Evolutionary conservation across 2,329 filamentous ascomycete genomes (phyloP).

Genomic region (Sporothrix humicola): DNA sequence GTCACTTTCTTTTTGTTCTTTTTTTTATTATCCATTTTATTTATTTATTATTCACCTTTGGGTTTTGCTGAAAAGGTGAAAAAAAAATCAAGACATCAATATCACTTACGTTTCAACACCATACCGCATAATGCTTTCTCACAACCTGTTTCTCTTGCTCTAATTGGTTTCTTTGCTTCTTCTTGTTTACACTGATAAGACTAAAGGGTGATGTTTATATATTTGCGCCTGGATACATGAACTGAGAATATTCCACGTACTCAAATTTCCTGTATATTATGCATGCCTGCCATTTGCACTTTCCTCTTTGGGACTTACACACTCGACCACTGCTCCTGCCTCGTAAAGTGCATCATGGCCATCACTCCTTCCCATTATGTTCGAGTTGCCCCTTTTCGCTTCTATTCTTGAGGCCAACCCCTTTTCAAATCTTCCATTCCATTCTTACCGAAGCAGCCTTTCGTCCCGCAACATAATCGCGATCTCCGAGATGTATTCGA

Average conservation of each 20-base stretch:
- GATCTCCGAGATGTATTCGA: background rate
- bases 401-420: background rate
- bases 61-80: no score
- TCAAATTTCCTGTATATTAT: no score
- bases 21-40: background rate
- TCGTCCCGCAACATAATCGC: background rate
- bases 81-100: no score
- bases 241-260: no score
- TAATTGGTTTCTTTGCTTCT: no score
- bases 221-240: no score
- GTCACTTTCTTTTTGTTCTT: background rate
- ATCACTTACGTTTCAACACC: no score
- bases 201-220: no score
- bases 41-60: background rate
- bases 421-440: background rate
- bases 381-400: background rate
- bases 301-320: slow-evolving; percentile 31
- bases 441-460: background rate
- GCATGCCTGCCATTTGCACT: background rate
- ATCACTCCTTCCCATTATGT: background rate
- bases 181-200: no score
- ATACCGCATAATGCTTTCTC: no score
- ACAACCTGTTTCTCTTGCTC: no score
- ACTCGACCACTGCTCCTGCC: background rate
- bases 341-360: background rate